phyloP scores from a whole-genome alignment of 768 basidiomycete genomes.

The Boletus sp. region DNA sequence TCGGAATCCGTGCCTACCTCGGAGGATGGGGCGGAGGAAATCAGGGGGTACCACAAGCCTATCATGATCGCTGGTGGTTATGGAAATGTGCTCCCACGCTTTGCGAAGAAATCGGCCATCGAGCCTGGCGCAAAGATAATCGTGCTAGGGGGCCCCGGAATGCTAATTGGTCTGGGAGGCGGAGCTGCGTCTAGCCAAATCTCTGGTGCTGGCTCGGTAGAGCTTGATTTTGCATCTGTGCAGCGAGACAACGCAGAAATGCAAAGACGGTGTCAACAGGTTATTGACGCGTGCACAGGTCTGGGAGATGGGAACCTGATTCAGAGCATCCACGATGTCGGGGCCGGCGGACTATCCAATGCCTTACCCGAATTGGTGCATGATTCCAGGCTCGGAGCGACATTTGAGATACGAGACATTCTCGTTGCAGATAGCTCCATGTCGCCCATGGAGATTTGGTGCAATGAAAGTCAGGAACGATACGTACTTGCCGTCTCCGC shows the following conservation, averaged over 20 bases:
- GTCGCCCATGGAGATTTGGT: slow-evolving; percentile 99
- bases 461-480: slow-evolving; percentile 97
- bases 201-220: slow-evolving; percentile 85
- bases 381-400: slow-evolving; percentile 88
- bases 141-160: slow-evolving; percentile 92
- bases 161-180: slow-evolving; percentile 95
- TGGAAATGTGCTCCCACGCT: slow-evolving; percentile 85
- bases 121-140: slow-evolving; percentile 81
- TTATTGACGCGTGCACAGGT: slow-evolving; percentile 87
- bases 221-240: slow-evolving; percentile 95
- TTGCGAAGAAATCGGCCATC: slow-evolving; percentile 76
- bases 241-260: slow-evolving; percentile 99
- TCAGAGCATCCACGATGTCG: slow-evolving; percentile 96
- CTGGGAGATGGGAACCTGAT: slow-evolving; percentile 67
- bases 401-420: slow-evolving; percentile 91
- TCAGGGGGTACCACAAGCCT: slow-evolving; percentile 98
- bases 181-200: slow-evolving; percentile 95
- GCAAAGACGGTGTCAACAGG: slow-evolving; percentile 95
- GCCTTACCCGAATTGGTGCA: slow-evolving; percentile 97
- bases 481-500: slow-evolving; percentile 90
- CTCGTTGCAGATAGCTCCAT: slow-evolving; percentile 88
- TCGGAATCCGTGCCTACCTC: slow-evolving; percentile 66
- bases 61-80: slow-evolving; percentile 99
- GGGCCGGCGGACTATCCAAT: slow-evolving; percentile 95
- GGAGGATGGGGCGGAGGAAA: slow-evolving; percentile 49